A percentile compares a stretch with the other conserved stretches of the same genome.
Evolutionary conservation across 2,329 filamentous ascomycete species (phyloP).

Genomic region (Fusarium sp.): DNA sequence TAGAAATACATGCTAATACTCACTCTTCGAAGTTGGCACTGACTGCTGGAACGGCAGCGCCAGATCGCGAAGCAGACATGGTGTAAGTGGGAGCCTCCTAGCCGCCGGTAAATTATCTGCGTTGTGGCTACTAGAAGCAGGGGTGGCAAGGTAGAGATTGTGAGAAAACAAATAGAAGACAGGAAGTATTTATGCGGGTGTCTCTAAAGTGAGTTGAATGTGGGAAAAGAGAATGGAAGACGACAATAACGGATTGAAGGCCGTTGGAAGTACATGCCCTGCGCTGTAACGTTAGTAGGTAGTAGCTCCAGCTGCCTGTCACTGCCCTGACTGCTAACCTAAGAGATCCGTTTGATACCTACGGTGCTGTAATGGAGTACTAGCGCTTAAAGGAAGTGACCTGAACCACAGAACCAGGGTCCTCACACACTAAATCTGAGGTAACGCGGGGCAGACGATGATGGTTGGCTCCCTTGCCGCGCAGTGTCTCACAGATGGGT

Average conservation of each 20-base stretch:
- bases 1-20: neutral
- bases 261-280: neutral
- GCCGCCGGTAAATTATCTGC: neutral
- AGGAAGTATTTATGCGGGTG: neutral
- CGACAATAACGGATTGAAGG: neutral
- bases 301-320: neutral
- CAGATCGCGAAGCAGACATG: constrained; percentile 16
- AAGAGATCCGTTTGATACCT: neutral
- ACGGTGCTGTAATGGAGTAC: neutral
- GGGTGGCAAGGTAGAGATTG: neutral
- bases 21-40: constrained; percentile 31
- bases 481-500: constrained; percentile 5
- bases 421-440: neutral
- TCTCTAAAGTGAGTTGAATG: neutral
- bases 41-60: neutral
- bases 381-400: neutral
- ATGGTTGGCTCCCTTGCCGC: constrained; percentile 18
- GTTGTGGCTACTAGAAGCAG: neutral
- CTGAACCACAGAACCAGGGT: neutral
- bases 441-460: neutral
- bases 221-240: neutral
- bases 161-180: neutral
- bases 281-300: neutral
- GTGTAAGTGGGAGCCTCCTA: constrained; percentile 3
- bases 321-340: neutral